phyloP scores from a whole-genome alignment of 805 yeast genomes.

The Blastobotrys chiropterorum region DNA sequence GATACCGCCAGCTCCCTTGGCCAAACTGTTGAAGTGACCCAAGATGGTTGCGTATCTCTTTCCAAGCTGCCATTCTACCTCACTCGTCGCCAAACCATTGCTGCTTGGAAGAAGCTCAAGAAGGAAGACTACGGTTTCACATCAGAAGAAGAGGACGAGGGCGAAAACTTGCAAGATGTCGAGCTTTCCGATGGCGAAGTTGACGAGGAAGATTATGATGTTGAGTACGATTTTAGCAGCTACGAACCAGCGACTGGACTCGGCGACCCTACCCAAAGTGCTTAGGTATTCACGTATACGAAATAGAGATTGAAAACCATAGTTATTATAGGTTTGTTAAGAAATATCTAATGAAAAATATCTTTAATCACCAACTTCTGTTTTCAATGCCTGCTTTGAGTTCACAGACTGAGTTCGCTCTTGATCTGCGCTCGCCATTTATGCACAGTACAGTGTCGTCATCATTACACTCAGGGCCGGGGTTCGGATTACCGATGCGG shows the following conservation, averaged over 20 bases:
- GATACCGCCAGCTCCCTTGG: conserved; percentile 11
- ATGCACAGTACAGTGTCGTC: no score
- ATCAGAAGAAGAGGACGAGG: conserved; percentile 10
- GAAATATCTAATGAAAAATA: no score
- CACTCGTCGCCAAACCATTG: conserved; percentile 7
- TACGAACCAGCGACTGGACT: conserved; percentile 7
- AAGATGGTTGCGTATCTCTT: conserved; percentile 7
- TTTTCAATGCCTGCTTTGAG: no score
- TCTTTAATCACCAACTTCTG: no score
- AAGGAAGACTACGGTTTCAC: conserved; percentile 10
- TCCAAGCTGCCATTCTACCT: conserved; percentile 9
- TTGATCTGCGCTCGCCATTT: no score
- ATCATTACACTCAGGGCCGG: not conserved
- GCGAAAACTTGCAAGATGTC: conserved; percentile 8
- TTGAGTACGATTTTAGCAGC: conserved; percentile 10
- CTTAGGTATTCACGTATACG: not conserved
- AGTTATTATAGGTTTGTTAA: no score
- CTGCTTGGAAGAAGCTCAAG: conserved; percentile 10
- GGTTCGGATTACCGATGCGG: not conserved
- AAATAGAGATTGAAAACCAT: not conserved
- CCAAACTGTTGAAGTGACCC: conserved; percentile 10
- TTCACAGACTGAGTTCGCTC: no score
- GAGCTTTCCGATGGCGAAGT: conserved; percentile 9
- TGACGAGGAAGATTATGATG: conserved; percentile 10
- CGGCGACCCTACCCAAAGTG: conserved; percentile 8